Conservation (phyloP, 148 eudicot species). For the Pharnaceum exiguum region DNA sequence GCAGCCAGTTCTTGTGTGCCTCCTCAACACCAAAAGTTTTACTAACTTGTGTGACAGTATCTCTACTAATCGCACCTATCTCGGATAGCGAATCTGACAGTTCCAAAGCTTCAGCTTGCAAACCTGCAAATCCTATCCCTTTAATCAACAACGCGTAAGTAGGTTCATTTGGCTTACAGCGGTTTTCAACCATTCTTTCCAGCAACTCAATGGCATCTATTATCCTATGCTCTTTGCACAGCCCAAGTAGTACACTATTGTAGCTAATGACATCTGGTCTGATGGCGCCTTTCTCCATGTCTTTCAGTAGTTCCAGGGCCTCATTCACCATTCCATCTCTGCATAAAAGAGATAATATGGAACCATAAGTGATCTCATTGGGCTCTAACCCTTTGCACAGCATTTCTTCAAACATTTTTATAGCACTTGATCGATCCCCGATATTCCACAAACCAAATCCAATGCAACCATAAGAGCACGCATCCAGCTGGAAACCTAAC, state of each 20-base stretch:
- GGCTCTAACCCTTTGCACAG: conserved; percentile 48
- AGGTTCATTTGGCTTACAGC: conserved; percentile 57
- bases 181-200: conserved; percentile 46
- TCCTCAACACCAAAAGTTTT: conserved; percentile 40
- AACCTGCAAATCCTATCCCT: conserved; percentile 69
- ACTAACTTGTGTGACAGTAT: conserved; percentile 39
- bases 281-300: conserved; percentile 37
- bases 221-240: conserved; percentile 58
- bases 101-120: conserved; percentile 54
- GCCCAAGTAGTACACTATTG: conserved; percentile 56
- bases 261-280: conserved; percentile 51
- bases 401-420: conserved; percentile 52
- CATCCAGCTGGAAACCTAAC: conserved; percentile 66
- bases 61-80: conserved; percentile 35
- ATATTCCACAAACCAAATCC: conserved; percentile 54
- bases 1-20: conserved; percentile 21
- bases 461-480: conserved; percentile 57
- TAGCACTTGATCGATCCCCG: conserved; percentile 40
- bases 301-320: conserved; percentile 41
- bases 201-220: conserved; percentile 50
- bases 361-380: conserved; percentile 60
- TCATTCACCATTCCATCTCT: conserved; percentile 64
- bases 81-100: conserved; percentile 34
- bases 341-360: conserved; percentile 66
- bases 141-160: conserved; percentile 52